phyloP scores from a whole-genome alignment of 306 rosid genomes.

The Vicia sativa region DNA sequence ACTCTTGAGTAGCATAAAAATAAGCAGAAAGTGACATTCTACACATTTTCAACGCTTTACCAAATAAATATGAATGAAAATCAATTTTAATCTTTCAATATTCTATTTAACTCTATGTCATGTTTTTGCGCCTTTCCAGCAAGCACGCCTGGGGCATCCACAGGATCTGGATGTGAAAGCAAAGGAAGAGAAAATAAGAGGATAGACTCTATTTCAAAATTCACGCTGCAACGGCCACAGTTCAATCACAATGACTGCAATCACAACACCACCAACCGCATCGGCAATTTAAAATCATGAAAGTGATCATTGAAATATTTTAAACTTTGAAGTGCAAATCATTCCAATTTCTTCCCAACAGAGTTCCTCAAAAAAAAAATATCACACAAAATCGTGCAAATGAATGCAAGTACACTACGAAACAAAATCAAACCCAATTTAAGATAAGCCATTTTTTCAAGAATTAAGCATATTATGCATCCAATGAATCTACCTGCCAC shows the following conservation, averaged over 20 bases:
- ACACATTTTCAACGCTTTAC: constrained; percentile 4
- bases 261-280: no score
- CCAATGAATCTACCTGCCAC: constrained; percentile 78
- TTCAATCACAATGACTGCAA: no score
- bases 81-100: constrained; percentile 6
- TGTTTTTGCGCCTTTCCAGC: not conserved
- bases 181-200: not conserved
- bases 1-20: constrained; percentile 8
- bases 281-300: no score
- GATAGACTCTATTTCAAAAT: not conserved
- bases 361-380: not conserved
- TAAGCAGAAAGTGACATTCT: constrained; percentile 11
- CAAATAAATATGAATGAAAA: constrained; percentile 15
- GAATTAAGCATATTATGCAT: not conserved
- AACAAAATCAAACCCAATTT: constrained; percentile 6
- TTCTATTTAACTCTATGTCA: constrained; percentile 3
- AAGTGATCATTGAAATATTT: constrained; percentile 3
- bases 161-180: not conserved
- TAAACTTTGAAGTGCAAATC: not conserved
- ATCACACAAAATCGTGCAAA: not conserved
- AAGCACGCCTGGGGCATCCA: not conserved
- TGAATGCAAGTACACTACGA: not conserved
- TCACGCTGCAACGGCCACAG: no score
- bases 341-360: not conserved
- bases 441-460: constrained; percentile 7